Percentiles rank a stretch among this genome's conserved stretches.
These are phyloP conservation scores for Ammopiptanthus mongolicus DNA, from an alignment of 306 rosid genomes.

Conservation along the genomic window DNA sequence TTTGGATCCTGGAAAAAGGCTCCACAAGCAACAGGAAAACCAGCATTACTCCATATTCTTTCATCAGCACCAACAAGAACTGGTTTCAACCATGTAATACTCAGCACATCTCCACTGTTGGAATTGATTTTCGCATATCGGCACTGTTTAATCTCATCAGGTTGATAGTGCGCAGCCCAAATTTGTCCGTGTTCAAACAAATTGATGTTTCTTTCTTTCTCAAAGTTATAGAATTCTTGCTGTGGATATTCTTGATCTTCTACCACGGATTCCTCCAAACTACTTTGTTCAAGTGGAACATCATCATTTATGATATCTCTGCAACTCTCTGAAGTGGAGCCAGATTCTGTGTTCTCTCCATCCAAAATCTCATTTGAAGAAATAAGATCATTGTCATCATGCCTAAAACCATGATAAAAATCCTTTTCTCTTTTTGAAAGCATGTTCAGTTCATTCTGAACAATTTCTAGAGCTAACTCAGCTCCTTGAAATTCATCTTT, in stretches of 20 bases:
- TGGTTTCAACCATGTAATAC: background rate
- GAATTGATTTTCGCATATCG: background rate
- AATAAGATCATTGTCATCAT: background rate
- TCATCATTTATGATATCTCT: background rate
- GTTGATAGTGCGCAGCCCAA: background rate
- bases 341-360: background rate
- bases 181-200: background rate
- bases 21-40: conserved; percentile 7
- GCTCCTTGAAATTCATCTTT: conserved; percentile 21
- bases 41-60: background rate
- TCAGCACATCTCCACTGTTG: background rate
- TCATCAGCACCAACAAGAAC: background rate
- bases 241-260: background rate
- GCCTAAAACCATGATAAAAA: background rate
- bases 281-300: background rate
- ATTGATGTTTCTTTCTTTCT: background rate
- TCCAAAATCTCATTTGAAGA: background rate
- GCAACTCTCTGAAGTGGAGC: background rate
- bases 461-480: conserved; percentile 1
- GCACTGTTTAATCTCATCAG: background rate
- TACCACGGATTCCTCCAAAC: background rate
- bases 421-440: background rate
- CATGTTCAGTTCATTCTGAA: background rate
- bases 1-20: background rate
- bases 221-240: background rate